Evolutionary conservation across 1,284 basidiomycete genomes (phyloP), one percentile per base, ranked within the genome.

Genomic region (Malassezia globosa): DNA sequence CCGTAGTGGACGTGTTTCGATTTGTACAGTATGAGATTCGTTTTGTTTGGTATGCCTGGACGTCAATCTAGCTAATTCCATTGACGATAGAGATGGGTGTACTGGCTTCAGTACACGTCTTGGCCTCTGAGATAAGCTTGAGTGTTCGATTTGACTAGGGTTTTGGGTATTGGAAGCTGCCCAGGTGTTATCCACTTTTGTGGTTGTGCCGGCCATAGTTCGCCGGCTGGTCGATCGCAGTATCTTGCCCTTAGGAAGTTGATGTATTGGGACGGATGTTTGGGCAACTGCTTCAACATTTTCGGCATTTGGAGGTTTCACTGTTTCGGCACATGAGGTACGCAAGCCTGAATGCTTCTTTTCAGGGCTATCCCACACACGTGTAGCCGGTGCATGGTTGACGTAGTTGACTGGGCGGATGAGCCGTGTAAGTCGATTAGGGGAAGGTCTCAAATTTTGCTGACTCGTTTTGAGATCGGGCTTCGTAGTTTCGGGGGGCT

Each of bases 301-400:
- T n/a, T n/a, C n/a, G n/a, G n/a, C n/a, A n/a, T n/a, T n/a, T n/a
- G n/a, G n/a, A n/a, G n/a, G n/a, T n/a, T n/a, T n/a, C n/a, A n/a
- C n/a, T n/a, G n/a, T n/a, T n/a, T n/a, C n/a, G n/a, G n/a, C 4
- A 31, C 29, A 31, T 11, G 29, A 16, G 16, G 29, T 3, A 31
- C 29, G 11, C 29, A 16, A 11, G 11, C 26, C 7, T 25, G 22
- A 37, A 7, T 35, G 25, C 7, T 22, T 26, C 42, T 25, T 45
- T 36, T 36, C 45, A 1, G 45, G 43, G 24, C 34, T 46, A 25
- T 52, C 50, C 44, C 50, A 47, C 11, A 52, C 50, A 26, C 50
- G 50, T 18, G 29, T 36, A 14, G 50, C 50, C 21, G 50, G 50
- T 1, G 40, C 44, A 11, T 27, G 27, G n/a, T 19, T 38, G 7